These are phyloP conservation scores for Colletotrichum acutatum DNA, from an alignment of 2,329 filamentous ascomycete species.

Conservation along the genomic window DNA sequence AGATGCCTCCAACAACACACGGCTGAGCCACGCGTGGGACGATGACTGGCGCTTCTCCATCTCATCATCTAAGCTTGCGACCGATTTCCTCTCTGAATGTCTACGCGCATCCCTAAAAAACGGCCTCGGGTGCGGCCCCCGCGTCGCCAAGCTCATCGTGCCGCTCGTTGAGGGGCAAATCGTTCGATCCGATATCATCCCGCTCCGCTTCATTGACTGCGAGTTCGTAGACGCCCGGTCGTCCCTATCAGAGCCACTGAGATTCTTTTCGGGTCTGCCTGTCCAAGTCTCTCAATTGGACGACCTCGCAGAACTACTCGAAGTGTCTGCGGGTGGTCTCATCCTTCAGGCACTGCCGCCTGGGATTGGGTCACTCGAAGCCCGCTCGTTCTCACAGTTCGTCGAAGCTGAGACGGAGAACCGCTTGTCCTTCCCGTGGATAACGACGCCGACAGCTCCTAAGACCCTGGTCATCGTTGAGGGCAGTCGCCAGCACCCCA, in stretches of 20 bases:
- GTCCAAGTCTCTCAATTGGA: neutral
- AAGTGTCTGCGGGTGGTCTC: neutral
- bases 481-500: neutral
- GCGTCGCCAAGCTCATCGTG: neutral
- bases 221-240: neutral
- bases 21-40: neutral
- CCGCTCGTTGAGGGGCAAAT: neutral
- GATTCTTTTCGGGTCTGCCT: neutral
- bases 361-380: neutral
- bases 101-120: neutral
- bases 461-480: neutral
- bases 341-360: neutral
- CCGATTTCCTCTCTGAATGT: neutral
- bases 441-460: neutral
- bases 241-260: neutral
- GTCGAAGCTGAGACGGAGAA: neutral
- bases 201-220: neutral
- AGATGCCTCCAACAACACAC: neutral
- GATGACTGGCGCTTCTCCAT: neutral
- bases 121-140: too few relatives aligned
- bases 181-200: neutral
- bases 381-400: neutral
- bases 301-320: neutral
- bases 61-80: neutral
- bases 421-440: neutral